A percentile compares a stretch with the other conserved stretches of the same genome.
These are phyloP conservation scores for Neurospora tetraspora DNA, from an alignment of 495 filamentous ascomycete genomes.

Conservation along the genomic window DNA sequence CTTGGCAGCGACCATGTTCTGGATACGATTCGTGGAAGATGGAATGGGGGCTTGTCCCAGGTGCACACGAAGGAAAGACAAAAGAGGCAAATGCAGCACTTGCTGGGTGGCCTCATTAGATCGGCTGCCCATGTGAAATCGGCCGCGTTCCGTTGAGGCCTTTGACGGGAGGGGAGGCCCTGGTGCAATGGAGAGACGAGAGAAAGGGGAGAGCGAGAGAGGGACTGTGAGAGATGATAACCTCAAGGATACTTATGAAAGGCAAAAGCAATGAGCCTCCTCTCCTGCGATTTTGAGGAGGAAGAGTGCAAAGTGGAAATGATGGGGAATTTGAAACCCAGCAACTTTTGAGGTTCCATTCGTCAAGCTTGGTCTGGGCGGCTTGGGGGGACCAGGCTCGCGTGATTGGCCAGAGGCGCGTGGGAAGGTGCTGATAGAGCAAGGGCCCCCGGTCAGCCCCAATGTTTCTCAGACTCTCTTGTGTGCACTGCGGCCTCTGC, in stretches of 20 bases:
- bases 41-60: not conserved
- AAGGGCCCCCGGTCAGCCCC: not conserved
- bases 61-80: not conserved
- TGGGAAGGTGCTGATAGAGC: not conserved
- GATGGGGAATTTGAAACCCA: not conserved
- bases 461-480: not conserved
- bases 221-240: not conserved
- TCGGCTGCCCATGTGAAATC: not conserved
- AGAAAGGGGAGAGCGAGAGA: not conserved
- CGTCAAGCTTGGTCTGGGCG: not conserved
- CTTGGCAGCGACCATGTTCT: not conserved
- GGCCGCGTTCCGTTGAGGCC: not conserved
- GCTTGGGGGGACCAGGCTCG: not conserved
- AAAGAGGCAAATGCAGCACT: not conserved
- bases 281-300: not conserved
- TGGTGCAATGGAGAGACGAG: not conserved
- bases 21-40: not conserved
- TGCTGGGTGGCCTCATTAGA: not conserved
- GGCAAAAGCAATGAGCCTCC: not conserved
- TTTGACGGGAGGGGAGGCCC: not conserved
- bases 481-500: not conserved
- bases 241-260: not conserved
- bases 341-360: not conserved
- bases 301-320: not conserved
- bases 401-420: not conserved